Evolutionary conservation across 2,329 filamentous ascomycete genomes (phyloP).

Genomic region (Ampelomyces quisqualis): DNA sequence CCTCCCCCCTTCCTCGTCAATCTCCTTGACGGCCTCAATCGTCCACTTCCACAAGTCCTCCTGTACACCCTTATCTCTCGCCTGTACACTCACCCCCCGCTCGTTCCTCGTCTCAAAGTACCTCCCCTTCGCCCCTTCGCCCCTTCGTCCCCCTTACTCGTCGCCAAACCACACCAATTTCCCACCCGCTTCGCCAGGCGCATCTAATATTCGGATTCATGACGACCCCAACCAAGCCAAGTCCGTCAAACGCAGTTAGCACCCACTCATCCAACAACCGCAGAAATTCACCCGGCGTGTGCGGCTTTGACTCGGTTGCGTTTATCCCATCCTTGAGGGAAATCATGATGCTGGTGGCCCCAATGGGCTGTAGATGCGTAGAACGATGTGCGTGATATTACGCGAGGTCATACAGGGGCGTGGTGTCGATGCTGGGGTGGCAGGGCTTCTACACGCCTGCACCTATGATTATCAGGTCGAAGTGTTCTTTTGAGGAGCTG

Average conservation of each 20-base stretch:
- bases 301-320: too few relatives aligned
- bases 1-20: slow-evolving; percentile 24
- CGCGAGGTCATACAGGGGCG: too few relatives aligned
- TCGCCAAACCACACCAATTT: slow-evolving; percentile 47
- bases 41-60: slow-evolving; percentile 52
- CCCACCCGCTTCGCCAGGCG: slow-evolving; percentile 44
- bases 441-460: too few relatives aligned
- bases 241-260: slow-evolving; percentile 36
- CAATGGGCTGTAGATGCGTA: too few relatives aligned
- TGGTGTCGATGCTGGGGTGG: too few relatives aligned
- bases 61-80: slow-evolving; percentile 50
- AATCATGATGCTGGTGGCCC: too few relatives aligned
- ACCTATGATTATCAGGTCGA: too few relatives aligned
- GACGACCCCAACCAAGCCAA: slow-evolving; percentile 44
- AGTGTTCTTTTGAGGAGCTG: too few relatives aligned
- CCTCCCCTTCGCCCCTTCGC: slow-evolving; percentile 43
- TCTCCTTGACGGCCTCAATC: slow-evolving; percentile 30
- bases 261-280: slow-evolving; percentile 9
- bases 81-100: slow-evolving; percentile 48
- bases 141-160: slow-evolving; percentile 35
- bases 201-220: slow-evolving; percentile 44
- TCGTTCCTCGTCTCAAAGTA: slow-evolving; percentile 50
- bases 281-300: too few relatives aligned
- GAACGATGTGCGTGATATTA: too few relatives aligned
- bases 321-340: too few relatives aligned